These are phyloP conservation scores for Cephaloascus fragrans DNA, from an alignment of 805 yeast genomes.

Conservation along the genomic window DNA sequence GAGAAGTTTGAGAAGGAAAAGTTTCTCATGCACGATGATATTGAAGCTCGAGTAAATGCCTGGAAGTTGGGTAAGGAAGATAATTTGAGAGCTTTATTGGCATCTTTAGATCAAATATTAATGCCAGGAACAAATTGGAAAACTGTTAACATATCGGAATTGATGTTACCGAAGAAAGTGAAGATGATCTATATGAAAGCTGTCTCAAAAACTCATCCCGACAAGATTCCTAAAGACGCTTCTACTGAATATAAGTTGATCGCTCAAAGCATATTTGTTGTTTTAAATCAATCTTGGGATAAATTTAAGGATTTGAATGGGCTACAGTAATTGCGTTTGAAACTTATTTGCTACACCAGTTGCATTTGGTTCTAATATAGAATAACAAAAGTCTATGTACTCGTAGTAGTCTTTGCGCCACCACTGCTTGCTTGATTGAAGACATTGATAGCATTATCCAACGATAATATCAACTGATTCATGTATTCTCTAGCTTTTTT, in stretches of 20 bases:
- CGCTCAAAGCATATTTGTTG: conserved; percentile 79
- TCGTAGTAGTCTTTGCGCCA: no score
- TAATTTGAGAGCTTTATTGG: conserved; percentile 68
- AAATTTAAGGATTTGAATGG: conserved; percentile 53
- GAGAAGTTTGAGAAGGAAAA: conserved; percentile 46
- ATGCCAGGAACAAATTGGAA: conserved; percentile 65
- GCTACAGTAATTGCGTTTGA: conserved; percentile 13
- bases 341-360: no score
- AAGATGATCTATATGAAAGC: conserved; percentile 79
- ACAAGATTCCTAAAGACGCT: conserved; percentile 56
- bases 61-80: conserved; percentile 78
- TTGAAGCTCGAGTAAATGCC: conserved; percentile 37
- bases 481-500: conserved; percentile 18
- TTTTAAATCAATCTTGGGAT: conserved; percentile 88
- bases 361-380: no score
- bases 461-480: conserved; percentile 32
- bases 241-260: conserved; percentile 67
- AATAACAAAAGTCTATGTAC: no score
- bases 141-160: conserved; percentile 55
- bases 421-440: background rate
- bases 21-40: conserved; percentile 52
- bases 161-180: conserved; percentile 84
- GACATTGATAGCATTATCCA: conserved; percentile 32
- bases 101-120: conserved; percentile 57
- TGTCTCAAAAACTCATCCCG: conserved; percentile 73